Evolutionary conservation across 2,329 filamentous ascomycete genomes (phyloP).

Genomic region (Gaeumannomyces tritici): DNA sequence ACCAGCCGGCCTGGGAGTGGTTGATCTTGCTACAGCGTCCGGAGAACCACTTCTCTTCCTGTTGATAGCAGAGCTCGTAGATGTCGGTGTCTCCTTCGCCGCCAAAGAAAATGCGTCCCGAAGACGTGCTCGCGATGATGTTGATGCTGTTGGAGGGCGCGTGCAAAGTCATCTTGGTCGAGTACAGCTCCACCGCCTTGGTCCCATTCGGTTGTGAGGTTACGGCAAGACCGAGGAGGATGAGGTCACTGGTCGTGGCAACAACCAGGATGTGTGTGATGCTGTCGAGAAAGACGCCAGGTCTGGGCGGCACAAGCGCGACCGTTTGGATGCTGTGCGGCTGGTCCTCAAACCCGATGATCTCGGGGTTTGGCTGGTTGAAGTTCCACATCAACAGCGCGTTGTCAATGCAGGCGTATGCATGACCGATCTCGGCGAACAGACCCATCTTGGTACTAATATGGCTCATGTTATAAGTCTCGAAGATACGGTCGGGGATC

Average conservation of each 20-base stretch:
- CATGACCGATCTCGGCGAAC: conserved; percentile 89
- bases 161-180: conserved; percentile 75
- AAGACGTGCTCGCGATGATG: conserved; percentile 70
- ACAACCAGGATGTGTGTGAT: conserved; percentile 87
- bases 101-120: conserved; percentile 88
- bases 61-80: conserved; percentile 91
- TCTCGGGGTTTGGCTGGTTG: conserved; percentile 79
- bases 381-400: conserved; percentile 97
- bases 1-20: conserved; percentile 68
- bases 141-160: conserved; percentile 69
- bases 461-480: conserved; percentile 81
- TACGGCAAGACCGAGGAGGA: conserved; percentile 75
- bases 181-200: conserved; percentile 69
- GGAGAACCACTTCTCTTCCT: conserved; percentile 95
- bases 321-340: conserved; percentile 84
- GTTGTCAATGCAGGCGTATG: conserved; percentile 94
- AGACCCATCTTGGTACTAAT: conserved; percentile 90
- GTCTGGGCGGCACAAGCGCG: conserved; percentile 73
- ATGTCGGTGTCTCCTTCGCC: conserved; percentile 75
- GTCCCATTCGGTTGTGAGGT: conserved; percentile 58
- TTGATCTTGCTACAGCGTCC: conserved; percentile 81
- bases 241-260: conserved; percentile 75
- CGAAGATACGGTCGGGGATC: conserved; percentile 85
- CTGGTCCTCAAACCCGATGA: conserved; percentile 88
- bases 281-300: conserved; percentile 75